phyloP scores from a whole-genome alignment of 148 eudicot species.

The Chenopodium album region DNA sequence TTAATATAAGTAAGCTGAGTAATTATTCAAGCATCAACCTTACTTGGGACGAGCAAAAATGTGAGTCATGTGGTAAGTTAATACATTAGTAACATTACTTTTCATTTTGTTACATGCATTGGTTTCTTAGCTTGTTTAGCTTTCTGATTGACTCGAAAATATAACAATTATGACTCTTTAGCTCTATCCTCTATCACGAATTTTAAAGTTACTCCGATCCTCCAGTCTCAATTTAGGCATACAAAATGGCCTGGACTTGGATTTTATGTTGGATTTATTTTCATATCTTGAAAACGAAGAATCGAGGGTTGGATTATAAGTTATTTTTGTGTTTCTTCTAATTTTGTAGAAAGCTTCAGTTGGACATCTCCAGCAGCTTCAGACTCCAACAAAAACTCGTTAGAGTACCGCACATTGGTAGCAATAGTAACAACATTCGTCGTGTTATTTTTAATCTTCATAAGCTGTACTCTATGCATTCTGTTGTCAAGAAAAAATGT shows the following conservation, averaged over 20 bases:
- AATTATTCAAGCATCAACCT: slow-evolving; percentile 10
- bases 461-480: too few species aligned
- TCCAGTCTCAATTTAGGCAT: too few species aligned
- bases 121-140: neutral
- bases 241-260: too few species aligned
- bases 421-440: neutral
- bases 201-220: too few species aligned
- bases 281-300: neutral
- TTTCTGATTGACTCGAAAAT: neutral
- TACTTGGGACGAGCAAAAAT: slow-evolving; percentile 16
- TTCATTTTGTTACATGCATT: too few species aligned
- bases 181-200: neutral
- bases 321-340: neutral
- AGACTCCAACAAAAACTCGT: neutral
- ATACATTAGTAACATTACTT: too few species aligned
- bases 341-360: neutral
- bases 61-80: slow-evolving; percentile 5
- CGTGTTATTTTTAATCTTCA: too few species aligned
- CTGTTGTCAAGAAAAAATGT: neutral
- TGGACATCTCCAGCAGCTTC: neutral
- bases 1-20: neutral
- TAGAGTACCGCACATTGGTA: neutral
- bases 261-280: too few species aligned
- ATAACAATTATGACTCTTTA: neutral
- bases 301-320: neutral